A percentile compares a stretch with the other conserved stretches of the same genome.
Evolutionary conservation across 2,329 filamentous ascomycete species (phyloP).

Genomic region (Aureobasidium melanogenum): DNA sequence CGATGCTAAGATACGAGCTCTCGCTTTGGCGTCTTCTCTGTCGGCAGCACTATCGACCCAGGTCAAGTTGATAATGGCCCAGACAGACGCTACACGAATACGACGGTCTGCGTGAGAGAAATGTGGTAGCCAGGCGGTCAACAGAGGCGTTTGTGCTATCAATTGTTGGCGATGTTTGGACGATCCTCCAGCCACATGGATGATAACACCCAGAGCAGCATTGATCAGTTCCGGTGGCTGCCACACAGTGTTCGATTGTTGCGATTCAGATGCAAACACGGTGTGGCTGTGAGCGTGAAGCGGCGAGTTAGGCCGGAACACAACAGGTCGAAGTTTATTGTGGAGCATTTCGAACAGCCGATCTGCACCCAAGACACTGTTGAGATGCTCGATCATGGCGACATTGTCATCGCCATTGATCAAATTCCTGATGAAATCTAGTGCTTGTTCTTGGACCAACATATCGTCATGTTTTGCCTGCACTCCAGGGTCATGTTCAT

Average conservation of each 20-base stretch:
- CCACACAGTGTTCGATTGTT: conserved; percentile 33
- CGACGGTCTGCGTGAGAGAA: conserved; percentile 64
- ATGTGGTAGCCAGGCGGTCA: conserved; percentile 64
- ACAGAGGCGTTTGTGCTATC: conserved; percentile 65
- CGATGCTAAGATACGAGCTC: conserved; percentile 60
- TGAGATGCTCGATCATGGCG: conserved; percentile 77
- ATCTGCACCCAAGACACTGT: conserved; percentile 65
- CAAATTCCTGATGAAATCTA: conserved; percentile 84
- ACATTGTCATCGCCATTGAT: conserved; percentile 56
- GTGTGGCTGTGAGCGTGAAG: not conserved
- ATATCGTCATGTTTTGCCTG: conserved; percentile 69
- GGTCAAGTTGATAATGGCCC: conserved; percentile 77
- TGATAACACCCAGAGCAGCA: conserved; percentile 70
- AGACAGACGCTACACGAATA: conserved; percentile 70
- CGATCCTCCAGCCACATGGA: conserved; percentile 78
- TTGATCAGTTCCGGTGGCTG: conserved; percentile 57
- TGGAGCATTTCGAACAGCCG: conserved; percentile 73
- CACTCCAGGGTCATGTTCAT: conserved; percentile 57
- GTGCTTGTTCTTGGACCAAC: conserved; percentile 80
- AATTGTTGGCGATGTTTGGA: conserved; percentile 70
- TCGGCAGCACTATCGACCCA: conserved; percentile 71
- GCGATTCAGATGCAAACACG: conserved; percentile 26
- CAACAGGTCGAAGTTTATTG: conserved; percentile 61
- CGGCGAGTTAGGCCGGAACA: conserved; percentile 18
- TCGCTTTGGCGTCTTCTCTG: conserved; percentile 52